Base-by-base conservation (phyloP, 2,329 filamentous ascomycete species). In the Ilyonectria mors-panacis region DNA sequence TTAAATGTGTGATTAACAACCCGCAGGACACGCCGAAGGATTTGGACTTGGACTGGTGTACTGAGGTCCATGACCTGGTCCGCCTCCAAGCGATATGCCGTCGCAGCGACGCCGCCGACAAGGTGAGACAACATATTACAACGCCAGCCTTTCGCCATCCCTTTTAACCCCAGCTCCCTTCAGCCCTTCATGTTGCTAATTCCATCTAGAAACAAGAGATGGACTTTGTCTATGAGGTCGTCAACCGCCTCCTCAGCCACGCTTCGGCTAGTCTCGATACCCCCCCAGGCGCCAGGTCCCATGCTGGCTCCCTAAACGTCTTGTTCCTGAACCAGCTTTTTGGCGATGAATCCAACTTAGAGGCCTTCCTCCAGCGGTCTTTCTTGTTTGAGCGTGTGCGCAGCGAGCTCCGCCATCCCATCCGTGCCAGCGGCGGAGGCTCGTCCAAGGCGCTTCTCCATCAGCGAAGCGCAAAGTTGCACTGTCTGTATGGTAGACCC, bases 391-490 rank as follows among this genome's bases (percentile, higher is more conserved):
- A 86, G 12, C 85, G 87, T n/a, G 86, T 87, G 3, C 86, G 86
- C 21, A 83, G 80, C 23, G 77, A 80, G 45, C 60, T 66, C 17
- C 70, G 68, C 12, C 66, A 68, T 33, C 59, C 75, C 13, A 74
- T 76, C 5, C 82, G 85, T 77, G 9, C 83, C 13, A 56, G 56
- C 17, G 44, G 56, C 7, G 30, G 59, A 10, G 67, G 62, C 28
- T 30, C 62, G 5, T 62, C 67, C n/a, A 68, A 66, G 19, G 39
- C 48, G 6, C 48, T 69, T 80, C 13, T 80, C 37, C 86, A 88
- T 33, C 92, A 94, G 80, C 82, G 87, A 70, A 91, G 89, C 69
- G 93, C 93, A 26, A 92, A 91, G 76, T 81, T 95, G 26, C 92
- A 94, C 77, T 89, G 88, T 69, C 81, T 93, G 30, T 91, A 89